Conservation (phyloP, 2,329 filamentous ascomycete genomes). For the Penicillium sp. region DNA sequence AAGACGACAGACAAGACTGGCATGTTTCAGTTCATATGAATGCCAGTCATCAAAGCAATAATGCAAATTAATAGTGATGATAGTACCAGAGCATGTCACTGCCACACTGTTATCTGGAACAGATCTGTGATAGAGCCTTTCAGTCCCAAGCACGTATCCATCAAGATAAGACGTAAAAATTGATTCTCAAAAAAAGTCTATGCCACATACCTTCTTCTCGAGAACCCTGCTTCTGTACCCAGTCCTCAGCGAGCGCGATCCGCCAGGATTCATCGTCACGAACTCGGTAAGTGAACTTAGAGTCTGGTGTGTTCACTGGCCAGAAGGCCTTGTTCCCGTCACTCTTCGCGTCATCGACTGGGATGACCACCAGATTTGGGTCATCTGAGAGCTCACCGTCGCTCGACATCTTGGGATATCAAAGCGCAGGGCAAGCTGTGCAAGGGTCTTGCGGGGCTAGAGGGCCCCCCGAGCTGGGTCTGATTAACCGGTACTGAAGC, state of each 20-base stretch:
- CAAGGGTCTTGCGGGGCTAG: conserved; percentile 6
- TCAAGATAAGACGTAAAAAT: neutral
- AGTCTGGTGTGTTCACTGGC: conserved; percentile 32
- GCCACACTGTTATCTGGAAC: neutral
- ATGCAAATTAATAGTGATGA: neutral
- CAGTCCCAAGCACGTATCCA: neutral
- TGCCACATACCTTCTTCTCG: conserved; percentile 40
- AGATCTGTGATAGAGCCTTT: neutral
- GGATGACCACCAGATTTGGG: conserved; percentile 33
- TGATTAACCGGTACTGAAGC: neutral
- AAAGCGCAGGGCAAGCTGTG: neutral
- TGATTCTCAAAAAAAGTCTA: neutral
- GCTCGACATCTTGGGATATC: conserved; percentile 16
- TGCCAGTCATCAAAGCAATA: neutral
- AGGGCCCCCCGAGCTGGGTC: neutral
- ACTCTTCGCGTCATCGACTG: conserved; percentile 40
- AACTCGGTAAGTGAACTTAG: conserved; percentile 33
- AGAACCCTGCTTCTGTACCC: conserved; percentile 51
- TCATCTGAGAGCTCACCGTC: conserved; percentile 22
- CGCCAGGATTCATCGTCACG: conserved; percentile 52
- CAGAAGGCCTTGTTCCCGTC: conserved; percentile 45
- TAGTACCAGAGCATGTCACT: no score
- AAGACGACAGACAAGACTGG: neutral
- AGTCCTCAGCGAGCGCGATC: conserved; percentile 51
- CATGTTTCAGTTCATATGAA: neutral